Evolutionary conservation across 2,329 filamentous ascomycete species (phyloP).

Genomic region (Scedosporium apiospermum): DNA sequence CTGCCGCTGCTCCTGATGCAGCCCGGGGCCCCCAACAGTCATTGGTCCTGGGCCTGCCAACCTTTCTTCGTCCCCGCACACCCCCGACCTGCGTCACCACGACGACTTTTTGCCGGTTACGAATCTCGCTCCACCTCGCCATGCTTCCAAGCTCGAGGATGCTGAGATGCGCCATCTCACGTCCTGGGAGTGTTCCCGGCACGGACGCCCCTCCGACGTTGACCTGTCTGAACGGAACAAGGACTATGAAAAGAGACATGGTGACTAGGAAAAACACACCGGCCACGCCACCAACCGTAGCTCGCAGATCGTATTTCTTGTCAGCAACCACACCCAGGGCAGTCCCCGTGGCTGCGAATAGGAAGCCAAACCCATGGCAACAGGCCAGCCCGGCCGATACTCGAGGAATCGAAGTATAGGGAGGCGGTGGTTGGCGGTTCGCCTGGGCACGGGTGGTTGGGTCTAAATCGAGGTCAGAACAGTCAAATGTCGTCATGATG

Average conservation of each 20-base stretch:
- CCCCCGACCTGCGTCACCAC: not conserved
- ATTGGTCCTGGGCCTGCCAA: not conserved
- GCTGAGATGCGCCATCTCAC: not conserved
- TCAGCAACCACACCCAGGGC: conserved; percentile 29
- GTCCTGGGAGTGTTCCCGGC: not conserved
- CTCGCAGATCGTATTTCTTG: not conserved
- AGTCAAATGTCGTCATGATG: conserved; percentile 75
- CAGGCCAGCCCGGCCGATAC: conserved; percentile 63
- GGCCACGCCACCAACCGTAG: not conserved
- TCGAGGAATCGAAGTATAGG: conserved; percentile 68
- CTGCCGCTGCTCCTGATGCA: not conserved
- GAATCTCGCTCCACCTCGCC: not conserved
- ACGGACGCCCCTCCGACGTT: not conserved
- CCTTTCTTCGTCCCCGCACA: not conserved
- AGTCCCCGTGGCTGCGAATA: conserved; percentile 59
- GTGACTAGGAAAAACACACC: not conserved
- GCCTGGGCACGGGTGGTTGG: not conserved
- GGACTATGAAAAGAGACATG: not conserved
- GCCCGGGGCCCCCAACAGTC: not conserved
- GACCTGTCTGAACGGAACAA: not conserved
- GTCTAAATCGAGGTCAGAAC: conserved; percentile 67
- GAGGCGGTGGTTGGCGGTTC: conserved; percentile 29
- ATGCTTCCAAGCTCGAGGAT: not conserved
- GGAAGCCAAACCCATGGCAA: conserved; percentile 59
- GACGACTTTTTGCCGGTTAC: not conserved